Evolutionary conservation across 2,329 filamentous ascomycete species (phyloP).

Genomic region (Paraconiothyrium brasiliense): DNA sequence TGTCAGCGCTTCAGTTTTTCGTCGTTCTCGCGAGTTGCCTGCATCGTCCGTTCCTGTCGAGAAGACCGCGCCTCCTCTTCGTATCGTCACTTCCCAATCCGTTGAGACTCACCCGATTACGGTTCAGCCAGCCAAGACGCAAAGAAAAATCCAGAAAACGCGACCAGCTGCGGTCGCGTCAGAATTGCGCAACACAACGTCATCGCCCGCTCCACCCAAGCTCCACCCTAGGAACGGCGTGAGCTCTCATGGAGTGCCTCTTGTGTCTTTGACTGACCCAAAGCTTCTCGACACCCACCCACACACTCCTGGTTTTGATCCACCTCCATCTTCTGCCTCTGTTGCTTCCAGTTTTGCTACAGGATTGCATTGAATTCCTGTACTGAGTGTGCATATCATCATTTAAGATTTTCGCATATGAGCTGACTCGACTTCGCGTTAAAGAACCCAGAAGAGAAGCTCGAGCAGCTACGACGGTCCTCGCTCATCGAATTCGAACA

Average conservation of each 20-base stretch:
- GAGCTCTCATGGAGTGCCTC: slow-evolving; percentile 36
- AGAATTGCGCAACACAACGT: neutral
- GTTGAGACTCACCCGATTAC: neutral
- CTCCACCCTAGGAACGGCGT: slow-evolving; percentile 27
- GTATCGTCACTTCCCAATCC: slow-evolving; percentile 17
- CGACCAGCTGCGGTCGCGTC: neutral
- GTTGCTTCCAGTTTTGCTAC: slow-evolving; percentile 16
- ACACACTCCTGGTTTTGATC: slow-evolving; percentile 13
- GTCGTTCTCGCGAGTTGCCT: slow-evolving; percentile 31
- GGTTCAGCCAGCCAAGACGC: neutral
- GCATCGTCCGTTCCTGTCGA: slow-evolving; percentile 31
- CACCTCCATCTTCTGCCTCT: slow-evolving; percentile 24
- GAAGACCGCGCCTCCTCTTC: slow-evolving; percentile 28
- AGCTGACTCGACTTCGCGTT: slow-evolving; percentile 39
- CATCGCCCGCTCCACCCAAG: slow-evolving; percentile 13
- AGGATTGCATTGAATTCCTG: slow-evolving; percentile 24
- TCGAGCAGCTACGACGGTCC: slow-evolving; percentile 58
- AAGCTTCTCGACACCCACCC: slow-evolving; percentile 21
- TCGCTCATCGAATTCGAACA: slow-evolving; percentile 56
- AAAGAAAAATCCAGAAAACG: neutral
- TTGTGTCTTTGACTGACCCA: slow-evolving; percentile 42
- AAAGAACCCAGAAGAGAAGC: slow-evolving; percentile 58
- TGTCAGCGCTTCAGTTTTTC: slow-evolving; percentile 42
- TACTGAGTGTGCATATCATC: slow-evolving; percentile 9
- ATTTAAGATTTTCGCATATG: slow-evolving; percentile 18